Percentiles rank a stretch among this genome's conserved stretches.
These are phyloP conservation scores for Staphylotrichum tortipilum DNA, from an alignment of 495 filamentous ascomycete species.

Conservation along the genomic window DNA sequence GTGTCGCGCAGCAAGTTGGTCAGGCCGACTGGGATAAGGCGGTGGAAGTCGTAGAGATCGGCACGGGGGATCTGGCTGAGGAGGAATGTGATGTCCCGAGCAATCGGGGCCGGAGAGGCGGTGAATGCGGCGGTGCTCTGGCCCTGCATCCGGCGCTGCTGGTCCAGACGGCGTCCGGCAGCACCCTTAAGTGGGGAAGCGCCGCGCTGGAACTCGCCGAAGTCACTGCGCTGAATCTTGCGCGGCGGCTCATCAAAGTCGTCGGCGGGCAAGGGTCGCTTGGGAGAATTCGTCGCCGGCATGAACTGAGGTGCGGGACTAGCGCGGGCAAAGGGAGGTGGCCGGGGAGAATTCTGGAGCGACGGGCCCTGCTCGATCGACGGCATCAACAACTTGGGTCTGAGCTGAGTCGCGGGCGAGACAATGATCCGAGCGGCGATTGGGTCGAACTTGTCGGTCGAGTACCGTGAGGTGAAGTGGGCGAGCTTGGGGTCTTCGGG, in stretches of 20 bases:
- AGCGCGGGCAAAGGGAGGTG: conserved; percentile 22
- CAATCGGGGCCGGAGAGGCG: conserved; percentile 43
- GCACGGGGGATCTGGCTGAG: conserved; percentile 74
- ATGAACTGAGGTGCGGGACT: conserved; percentile 45
- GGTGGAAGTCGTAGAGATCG: conserved; percentile 54
- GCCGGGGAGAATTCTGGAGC: conserved; percentile 46
- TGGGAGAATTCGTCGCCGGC: conserved; percentile 60
- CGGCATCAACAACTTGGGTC: conserved; percentile 48
- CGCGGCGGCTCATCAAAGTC: conserved; percentile 76
- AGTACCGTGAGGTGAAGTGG: conserved; percentile 68
- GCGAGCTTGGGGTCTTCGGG: conserved; percentile 72
- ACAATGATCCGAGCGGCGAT: conserved; percentile 72
- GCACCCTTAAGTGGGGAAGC: conserved; percentile 83
- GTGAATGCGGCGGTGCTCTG: conserved; percentile 33
- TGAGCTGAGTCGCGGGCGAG: conserved; percentile 65
- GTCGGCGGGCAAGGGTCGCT: conserved; percentile 59
- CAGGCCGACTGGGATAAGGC: conserved; percentile 61
- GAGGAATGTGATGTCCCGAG: conserved; percentile 73
- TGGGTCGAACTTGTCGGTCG: conserved; percentile 50
- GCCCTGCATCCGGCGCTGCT: conserved; percentile 54
- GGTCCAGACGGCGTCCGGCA: conserved; percentile 72
- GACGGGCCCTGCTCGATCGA: conserved; percentile 43
- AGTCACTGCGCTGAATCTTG: conserved; percentile 44
- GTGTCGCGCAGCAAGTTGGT: conserved; percentile 63
- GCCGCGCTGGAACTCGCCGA: conserved; percentile 45